Base-by-base conservation (phyloP, 1,284 basidiomycete species). In the Athelia psychrophila region DNA sequence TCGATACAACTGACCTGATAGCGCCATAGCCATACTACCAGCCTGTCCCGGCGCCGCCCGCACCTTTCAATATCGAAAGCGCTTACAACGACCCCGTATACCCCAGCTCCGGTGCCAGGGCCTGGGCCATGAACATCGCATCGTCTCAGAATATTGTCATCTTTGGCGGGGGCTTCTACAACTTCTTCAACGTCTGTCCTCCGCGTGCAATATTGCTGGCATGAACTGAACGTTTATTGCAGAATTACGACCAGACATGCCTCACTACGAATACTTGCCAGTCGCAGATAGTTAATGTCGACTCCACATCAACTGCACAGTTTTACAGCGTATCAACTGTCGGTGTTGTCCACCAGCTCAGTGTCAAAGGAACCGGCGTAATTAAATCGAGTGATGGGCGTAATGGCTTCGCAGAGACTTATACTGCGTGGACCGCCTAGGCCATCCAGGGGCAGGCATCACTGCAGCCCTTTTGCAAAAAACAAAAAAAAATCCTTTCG, bases 141-240 rank as follows among this genome's bases (percentile, higher is more conserved):
- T 69, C 70, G 27, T 87, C 85, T 2, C 71, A 71, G 5, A 69
- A 83, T 59, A 85, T 89, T 51, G 65, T 86, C 24, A 63, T 90
- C 44, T 89, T 84, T 57, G 88, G 83, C 58, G 84, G 81, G 35
- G 85, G 86, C 0, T 70, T 82, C 33, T 89, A 88, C 68, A 82
- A 76, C 63, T 88, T 89, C 72, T 87, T 77, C 74, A 59, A 69
- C 51, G 79, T 79, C 50, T 56, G 67, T 58, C 30, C n/a, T 30
- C 20, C 44, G n/a, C 33, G 1, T 9, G 32, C 15, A 45, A 47
- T 36, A 12, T 45, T n/a, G 23, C 50, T n/a, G 19, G 40, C 51
- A 69, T 59, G 75, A 22, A 51, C 47, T 53, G 38, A 42, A 33
- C 44, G 40, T 23, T 20, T 27, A 45, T 16, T 18, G 36, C 59